Percentiles rank a stretch among this genome's conserved stretches.
These are phyloP conservation scores for Starmerella cellae DNA, from an alignment of 805 yeast species.

Conservation along the genomic window DNA sequence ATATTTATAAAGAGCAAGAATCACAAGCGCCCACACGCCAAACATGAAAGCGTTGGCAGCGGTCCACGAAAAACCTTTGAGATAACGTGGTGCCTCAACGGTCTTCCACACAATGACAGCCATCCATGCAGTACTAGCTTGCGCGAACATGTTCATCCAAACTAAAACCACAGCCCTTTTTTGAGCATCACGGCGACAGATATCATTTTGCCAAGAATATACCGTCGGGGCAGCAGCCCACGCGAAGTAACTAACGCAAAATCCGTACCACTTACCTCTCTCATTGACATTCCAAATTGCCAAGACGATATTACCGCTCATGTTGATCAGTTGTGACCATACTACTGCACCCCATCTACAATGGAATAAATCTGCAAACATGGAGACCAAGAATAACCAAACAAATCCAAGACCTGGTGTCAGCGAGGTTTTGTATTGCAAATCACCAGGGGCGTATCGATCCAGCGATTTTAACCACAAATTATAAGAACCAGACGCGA, in stretches of 20 bases:
- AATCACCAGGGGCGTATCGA: conserved; percentile 32
- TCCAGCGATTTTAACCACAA: conserved; percentile 48
- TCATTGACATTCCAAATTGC: conserved; percentile 46
- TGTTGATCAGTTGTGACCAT: conserved; percentile 40
- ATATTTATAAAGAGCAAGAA: conserved; percentile 14
- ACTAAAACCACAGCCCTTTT: conserved; percentile 41
- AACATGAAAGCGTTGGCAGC: conserved; percentile 19
- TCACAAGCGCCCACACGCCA: conserved; percentile 18
- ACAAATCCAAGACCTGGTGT: conserved; percentile 47
- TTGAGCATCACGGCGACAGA: conserved; percentile 41
- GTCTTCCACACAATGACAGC: conserved; percentile 35
- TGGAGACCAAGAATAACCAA: conserved; percentile 23
- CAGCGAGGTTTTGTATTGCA: conserved; percentile 40
- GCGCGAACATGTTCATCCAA: conserved; percentile 41
- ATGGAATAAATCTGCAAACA: conserved; percentile 37
- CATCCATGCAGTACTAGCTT: conserved; percentile 42
- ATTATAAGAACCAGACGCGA: conserved; percentile 42
- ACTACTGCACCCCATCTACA: conserved; percentile 44
- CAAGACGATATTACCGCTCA: conserved; percentile 39
- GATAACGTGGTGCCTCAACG: conserved; percentile 22
- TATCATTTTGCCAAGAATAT: conserved; percentile 48
- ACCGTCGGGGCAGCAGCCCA: conserved; percentile 50
- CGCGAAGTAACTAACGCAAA: conserved; percentile 42
- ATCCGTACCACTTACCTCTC: conserved; percentile 48
- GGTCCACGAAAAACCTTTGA: conserved; percentile 22